These are phyloP conservation scores for Rhododendron ferrugineum DNA, from an alignment of 148 eudicot genomes.

Conservation along the genomic window DNA sequence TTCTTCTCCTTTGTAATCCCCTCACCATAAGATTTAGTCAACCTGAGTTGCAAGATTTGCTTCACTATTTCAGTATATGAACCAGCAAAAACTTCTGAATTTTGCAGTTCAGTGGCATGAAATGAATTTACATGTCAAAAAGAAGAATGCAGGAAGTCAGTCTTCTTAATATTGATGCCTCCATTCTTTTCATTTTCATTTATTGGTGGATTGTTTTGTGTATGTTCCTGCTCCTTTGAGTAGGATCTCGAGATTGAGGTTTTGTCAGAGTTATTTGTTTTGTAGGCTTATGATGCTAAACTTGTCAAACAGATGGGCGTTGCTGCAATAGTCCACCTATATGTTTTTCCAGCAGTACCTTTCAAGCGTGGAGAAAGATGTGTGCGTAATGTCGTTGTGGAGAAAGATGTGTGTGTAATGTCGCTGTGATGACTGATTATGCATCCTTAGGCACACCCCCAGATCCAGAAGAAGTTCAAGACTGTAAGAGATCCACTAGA, in stretches of 20 bases:
- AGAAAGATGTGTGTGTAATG: conserved; percentile 25
- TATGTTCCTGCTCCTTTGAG: not conserved
- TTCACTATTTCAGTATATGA: not conserved
- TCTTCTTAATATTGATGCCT: not conserved
- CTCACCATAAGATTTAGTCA: not conserved
- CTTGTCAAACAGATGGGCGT: conserved; percentile 72
- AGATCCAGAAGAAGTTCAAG: conserved; percentile 90
- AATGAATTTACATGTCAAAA: not conserved
- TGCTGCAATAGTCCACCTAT: conserved; percentile 92
- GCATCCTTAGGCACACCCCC: conserved; percentile 83
- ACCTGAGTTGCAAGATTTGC: not conserved
- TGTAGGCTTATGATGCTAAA: not conserved
- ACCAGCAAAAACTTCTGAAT: not conserved
- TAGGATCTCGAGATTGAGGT: not conserved
- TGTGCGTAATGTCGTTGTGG: conserved; percentile 30
- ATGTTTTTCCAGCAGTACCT: conserved; percentile 87
- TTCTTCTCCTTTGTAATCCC: no score
- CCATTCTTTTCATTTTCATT: not conserved
- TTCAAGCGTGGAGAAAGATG: conserved; percentile 95
- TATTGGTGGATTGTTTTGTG: not conserved
- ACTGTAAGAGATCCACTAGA: conserved; percentile 56
- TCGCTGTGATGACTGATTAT: conserved; percentile 88
- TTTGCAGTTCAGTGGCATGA: not conserved
- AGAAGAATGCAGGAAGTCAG: not conserved
- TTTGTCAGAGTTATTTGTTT: not conserved